These are phyloP conservation scores for Penicillium arizonense DNA, from an alignment of 495 filamentous ascomycete genomes.

Conservation along the genomic window DNA sequence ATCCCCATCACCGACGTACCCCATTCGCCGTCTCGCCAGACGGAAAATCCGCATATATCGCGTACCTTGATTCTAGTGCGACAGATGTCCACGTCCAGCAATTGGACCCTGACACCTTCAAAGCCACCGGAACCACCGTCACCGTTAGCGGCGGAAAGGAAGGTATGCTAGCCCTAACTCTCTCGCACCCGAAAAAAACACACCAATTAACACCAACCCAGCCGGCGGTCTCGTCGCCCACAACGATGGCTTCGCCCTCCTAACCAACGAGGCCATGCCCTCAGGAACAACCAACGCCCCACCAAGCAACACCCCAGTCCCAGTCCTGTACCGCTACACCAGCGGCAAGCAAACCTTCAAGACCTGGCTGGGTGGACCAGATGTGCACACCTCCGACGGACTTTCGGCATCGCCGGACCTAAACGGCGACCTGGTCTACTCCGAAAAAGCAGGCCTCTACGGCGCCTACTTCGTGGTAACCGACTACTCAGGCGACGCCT, in stretches of 20 bases:
- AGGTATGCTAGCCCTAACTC: conserved; percentile 18
- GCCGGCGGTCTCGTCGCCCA: conserved; percentile 56
- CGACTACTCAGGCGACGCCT: conserved; percentile 47
- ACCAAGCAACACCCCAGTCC: conserved; percentile 42
- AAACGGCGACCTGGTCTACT: conserved; percentile 56
- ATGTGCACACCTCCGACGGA: conserved; percentile 40
- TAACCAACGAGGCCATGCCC: conserved; percentile 49
- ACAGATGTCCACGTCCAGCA: conserved; percentile 49
- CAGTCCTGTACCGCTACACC: conserved; percentile 48
- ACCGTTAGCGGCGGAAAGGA: conserved; percentile 46
- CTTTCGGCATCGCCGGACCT: conserved; percentile 47
- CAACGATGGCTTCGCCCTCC: conserved; percentile 54
- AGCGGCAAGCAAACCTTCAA: conserved; percentile 49
- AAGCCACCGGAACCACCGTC: conserved; percentile 41
- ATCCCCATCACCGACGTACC: conserved; percentile 52
- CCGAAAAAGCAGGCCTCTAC: conserved; percentile 45
- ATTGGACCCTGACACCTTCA: conserved; percentile 43
- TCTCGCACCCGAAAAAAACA: not conserved
- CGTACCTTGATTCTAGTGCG: conserved; percentile 48
- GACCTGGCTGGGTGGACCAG: conserved; percentile 50
- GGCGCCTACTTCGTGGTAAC: conserved; percentile 57
- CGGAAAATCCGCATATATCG: conserved; percentile 51
- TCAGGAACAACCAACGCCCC: conserved; percentile 45
- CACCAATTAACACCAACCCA: not conserved
- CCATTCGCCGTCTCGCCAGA: conserved; percentile 52